Conservation (phyloP, 1,284 basidiomycete species). For the Papiliotrema nemorosa region DNA sequence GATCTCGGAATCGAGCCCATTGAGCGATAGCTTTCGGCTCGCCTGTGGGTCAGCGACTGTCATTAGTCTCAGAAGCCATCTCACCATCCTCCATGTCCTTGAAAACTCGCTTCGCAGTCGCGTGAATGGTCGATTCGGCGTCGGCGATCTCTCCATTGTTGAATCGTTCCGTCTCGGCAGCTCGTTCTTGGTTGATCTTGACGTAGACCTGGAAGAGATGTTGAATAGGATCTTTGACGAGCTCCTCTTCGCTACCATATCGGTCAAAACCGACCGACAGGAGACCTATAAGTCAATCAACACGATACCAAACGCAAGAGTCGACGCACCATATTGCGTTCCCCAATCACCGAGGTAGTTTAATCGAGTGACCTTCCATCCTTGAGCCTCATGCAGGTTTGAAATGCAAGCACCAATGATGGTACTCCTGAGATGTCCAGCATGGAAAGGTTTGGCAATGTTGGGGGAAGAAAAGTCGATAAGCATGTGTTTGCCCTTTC, state of each 20-base stretch:
- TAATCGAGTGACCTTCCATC: slow-evolving; percentile 85
- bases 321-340: slow-evolving; percentile 63
- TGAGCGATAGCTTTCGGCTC: slow-evolving; percentile 77
- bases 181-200: slow-evolving; percentile 81
- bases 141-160: slow-evolving; percentile 36
- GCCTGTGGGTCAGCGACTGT: slow-evolving; percentile 41
- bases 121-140: slow-evolving; percentile 58
- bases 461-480: slow-evolving; percentile 94
- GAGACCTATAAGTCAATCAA: slow-evolving; percentile 57
- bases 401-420: slow-evolving; percentile 94
- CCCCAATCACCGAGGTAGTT: slow-evolving; percentile 98
- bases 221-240: slow-evolving; percentile 87
- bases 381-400: slow-evolving; percentile 88
- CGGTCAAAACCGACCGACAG: slow-evolving; percentile 90
- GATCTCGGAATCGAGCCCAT: slow-evolving; percentile 89
- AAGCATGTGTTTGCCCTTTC: slow-evolving; percentile 62
- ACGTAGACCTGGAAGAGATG: slow-evolving; percentile 90
- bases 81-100: slow-evolving; percentile 88
- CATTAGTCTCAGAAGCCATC: slow-evolving; percentile 1
- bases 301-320: neutral
- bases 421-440: slow-evolving; percentile 92
- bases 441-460: slow-evolving; percentile 98
- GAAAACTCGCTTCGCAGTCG: slow-evolving; percentile 84
- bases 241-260: slow-evolving; percentile 79
- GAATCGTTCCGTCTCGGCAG: slow-evolving; percentile 52